phyloP scores from a whole-genome alignment of 2,329 filamentous ascomycete species.

The Fusarium guadeloupense region DNA sequence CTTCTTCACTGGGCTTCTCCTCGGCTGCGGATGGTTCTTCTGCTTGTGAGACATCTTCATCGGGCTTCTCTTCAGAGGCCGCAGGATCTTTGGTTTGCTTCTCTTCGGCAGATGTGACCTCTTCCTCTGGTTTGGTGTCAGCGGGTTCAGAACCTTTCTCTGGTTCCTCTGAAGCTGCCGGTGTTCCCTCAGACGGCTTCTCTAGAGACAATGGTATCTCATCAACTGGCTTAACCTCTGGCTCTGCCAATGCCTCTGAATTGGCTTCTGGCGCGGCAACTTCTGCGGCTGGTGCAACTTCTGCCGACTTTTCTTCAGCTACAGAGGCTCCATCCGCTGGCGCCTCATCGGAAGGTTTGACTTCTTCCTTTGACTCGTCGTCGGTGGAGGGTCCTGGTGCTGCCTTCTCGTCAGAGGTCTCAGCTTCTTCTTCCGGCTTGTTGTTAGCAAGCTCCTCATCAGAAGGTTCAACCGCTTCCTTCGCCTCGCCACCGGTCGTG shows the following conservation, averaged over 20 bases:
- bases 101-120: conserved; percentile 23
- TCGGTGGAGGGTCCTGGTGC: background rate
- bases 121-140: conserved; percentile 25
- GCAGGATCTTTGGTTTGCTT: conserved; percentile 14
- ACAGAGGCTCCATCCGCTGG: background rate
- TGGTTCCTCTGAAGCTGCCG: conserved; percentile 12
- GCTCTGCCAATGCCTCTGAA: background rate
- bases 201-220: conserved; percentile 3
- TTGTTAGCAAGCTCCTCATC: background rate
- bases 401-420: background rate
- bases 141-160: conserved; percentile 19
- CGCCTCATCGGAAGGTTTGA: background rate
- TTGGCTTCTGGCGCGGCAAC: background rate
- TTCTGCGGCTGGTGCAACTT: conserved; percentile 1
- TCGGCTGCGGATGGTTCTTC: conserved; percentile 15
- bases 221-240: conserved; percentile 1
- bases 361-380: conserved; percentile 1
- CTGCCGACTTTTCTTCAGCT: background rate
- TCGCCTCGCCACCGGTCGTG: conserved; percentile 2
- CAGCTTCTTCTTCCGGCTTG: background rate
- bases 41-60: conserved; percentile 20
- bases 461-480: background rate
- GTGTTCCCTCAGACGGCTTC: conserved; percentile 6
- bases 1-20: conserved; percentile 8
- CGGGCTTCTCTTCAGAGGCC: conserved; percentile 15